phyloP scores from a whole-genome alignment of 2,329 filamentous ascomycete genomes.

The Venturia carpophila region DNA sequence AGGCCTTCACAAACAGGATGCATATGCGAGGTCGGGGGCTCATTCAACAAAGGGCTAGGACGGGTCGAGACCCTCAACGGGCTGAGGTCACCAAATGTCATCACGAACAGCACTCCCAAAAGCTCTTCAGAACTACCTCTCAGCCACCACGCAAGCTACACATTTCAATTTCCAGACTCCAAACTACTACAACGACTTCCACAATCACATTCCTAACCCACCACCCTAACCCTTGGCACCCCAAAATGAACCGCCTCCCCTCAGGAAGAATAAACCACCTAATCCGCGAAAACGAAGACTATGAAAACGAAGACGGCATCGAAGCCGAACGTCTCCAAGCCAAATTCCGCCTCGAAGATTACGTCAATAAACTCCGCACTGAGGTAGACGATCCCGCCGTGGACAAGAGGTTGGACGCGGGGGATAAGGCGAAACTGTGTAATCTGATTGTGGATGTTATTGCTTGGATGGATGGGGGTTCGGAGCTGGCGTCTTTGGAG shows the following conservation, averaged over 20 bases:
- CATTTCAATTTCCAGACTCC: too few species aligned
- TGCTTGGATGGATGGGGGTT: not conserved
- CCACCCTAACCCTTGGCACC: not conserved
- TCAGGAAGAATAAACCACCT: not conserved
- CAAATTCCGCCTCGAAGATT: not conserved
- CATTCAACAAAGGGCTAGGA: too few species aligned
- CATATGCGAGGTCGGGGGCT: too few species aligned
- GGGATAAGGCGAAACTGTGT: not conserved
- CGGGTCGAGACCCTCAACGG: too few species aligned
- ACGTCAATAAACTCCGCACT: not conserved
- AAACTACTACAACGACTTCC: not conserved
- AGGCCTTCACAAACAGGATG: too few species aligned
- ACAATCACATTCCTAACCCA: not conserved
- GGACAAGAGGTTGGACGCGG: not conserved
- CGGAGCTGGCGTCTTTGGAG: not conserved
- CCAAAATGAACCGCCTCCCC: not conserved
- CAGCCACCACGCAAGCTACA: too few species aligned
- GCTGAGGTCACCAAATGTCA: too few species aligned
- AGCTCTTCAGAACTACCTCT: too few species aligned
- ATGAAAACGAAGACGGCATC: conserved; percentile 6
- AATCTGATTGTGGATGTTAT: not conserved
- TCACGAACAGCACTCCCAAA: too few species aligned
- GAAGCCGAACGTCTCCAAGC: not conserved
- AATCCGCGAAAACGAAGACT: conserved; percentile 1
- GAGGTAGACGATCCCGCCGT: not conserved